phyloP scores from a whole-genome alignment of 495 filamentous ascomycete species.

The Bacidia rubella region DNA sequence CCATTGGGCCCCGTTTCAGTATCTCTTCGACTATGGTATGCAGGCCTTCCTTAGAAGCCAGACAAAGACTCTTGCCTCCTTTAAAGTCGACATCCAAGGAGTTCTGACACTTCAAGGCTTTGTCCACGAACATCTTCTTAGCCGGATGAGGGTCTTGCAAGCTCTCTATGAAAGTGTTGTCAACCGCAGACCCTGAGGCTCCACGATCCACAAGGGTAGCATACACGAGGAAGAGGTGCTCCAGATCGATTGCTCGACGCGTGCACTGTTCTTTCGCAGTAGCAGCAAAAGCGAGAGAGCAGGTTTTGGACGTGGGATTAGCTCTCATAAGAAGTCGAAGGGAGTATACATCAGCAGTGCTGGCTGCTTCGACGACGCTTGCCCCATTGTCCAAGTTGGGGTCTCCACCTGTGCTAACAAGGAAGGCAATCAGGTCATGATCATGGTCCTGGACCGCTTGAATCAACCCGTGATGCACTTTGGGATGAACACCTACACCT shows the following conservation, averaged over 20 bases:
- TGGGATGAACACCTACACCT: neutral
- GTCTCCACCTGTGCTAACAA: slow-evolving; percentile 6
- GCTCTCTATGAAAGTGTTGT: slow-evolving; percentile 4
- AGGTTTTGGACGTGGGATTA: slow-evolving; percentile 1
- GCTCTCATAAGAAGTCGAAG: neutral
- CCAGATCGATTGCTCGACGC: neutral
- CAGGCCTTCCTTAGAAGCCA: neutral
- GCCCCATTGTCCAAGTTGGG: slow-evolving; percentile 2
- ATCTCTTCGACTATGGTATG: slow-evolving; percentile 3
- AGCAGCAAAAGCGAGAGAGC: slow-evolving; percentile 7
- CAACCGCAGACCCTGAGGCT: slow-evolving; percentile 9
- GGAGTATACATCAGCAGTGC: slow-evolving; percentile 4
- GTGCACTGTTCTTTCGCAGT: neutral
- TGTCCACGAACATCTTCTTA: slow-evolving; percentile 1
- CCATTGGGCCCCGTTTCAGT: slow-evolving; percentile 3
- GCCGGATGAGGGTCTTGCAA: slow-evolving; percentile 2
- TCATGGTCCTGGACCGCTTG: slow-evolving; percentile 10
- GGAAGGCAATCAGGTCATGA: slow-evolving; percentile 3
- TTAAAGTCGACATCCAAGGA: slow-evolving; percentile 9
- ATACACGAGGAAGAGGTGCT: slow-evolving; percentile 4
- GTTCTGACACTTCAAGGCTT: slow-evolving; percentile 1
- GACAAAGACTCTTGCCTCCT: slow-evolving; percentile 8
- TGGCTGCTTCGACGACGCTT: slow-evolving; percentile 1
- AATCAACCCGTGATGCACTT: slow-evolving; percentile 2
- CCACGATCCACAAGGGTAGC: slow-evolving; percentile 4